Evolutionary conservation across 2,329 filamentous ascomycete genomes (phyloP), one percentile per base, ranked within the genome.

Genomic region (Raffaelea arxii): DNA sequence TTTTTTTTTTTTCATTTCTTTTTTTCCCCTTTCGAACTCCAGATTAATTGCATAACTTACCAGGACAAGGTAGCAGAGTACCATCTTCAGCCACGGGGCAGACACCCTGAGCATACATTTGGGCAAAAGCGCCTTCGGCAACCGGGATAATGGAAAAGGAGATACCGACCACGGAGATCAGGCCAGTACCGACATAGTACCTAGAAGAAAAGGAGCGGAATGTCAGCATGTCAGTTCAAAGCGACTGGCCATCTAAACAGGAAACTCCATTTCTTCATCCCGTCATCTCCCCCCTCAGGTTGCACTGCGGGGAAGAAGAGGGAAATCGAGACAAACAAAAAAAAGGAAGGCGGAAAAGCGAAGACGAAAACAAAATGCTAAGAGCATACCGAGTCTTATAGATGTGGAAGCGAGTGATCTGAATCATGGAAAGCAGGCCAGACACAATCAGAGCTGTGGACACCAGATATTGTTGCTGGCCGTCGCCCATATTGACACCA

Each of bases 391-490:
- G 69, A 1, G 86, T 86, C 53, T 75, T 77, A 53, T 71, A 76
- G 55, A 92, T 79, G 55, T 82, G 83, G 50, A 92, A 83, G 6
- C 84, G 72, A 0, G 83, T 86, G 53, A 92, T 90, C 58, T 94
- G 86, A 18, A 92, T 69, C 6, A 77, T 69, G 1, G 84, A 87
- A 22, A 91, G 71, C 37, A 87, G 71, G 24, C 86, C 86, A 3
- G 83, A 86, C 4, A 90, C 84, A 53, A 94, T 89, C 48, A 90
- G 68, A 0, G 84, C 80, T 0, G 84, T 84, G 5, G 84, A 89
- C 6, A 90, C 84, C 3, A 90, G 77, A 57, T 94, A 92, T 56
- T 88, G 82, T 52, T 84, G 77, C 41, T 80, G 65, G 1, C 71
- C 71, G 0, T 68, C 56, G 3, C 66, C 62, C 6, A 92, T 68